Percentiles rank a stretch among this genome's conserved stretches.
Conservation (phyloP, 1,284 basidiomycete genomes). For the Phylloporus sp. region DNA sequence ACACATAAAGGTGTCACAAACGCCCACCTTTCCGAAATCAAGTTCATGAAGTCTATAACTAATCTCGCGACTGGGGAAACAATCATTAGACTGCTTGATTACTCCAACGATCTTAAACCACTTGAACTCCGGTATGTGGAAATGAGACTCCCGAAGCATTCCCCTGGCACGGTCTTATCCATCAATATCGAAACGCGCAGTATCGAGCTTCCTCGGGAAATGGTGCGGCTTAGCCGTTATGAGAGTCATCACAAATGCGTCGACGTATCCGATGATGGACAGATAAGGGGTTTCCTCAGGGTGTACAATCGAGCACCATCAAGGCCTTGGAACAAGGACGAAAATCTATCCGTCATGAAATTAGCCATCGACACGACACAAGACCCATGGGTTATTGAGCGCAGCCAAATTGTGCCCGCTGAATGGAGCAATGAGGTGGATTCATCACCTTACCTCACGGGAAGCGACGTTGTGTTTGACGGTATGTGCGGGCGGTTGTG, state of each 20-base stretch:
- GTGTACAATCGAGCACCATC: not conserved
- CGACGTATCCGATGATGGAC: not conserved
- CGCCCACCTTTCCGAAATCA: not conserved
- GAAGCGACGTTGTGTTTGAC: not conserved
- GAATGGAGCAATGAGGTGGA: not conserved
- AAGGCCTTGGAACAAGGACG: not conserved
- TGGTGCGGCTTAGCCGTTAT: not conserved
- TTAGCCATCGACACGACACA: not conserved
- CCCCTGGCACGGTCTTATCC: not conserved
- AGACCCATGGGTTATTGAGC: not conserved
- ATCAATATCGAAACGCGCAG: too few species aligned
- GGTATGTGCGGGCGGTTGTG: not conserved
- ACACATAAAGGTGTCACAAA: not conserved
- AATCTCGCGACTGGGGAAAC: not conserved
- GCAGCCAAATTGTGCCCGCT: not conserved
- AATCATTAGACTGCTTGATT: not conserved
- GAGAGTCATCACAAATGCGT: not conserved
- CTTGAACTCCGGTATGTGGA: not conserved
- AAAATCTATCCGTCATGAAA: not conserved
- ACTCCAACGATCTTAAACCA: not conserved
- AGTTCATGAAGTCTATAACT: not conserved
- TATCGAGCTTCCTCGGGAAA: not conserved
- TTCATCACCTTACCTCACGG: not conserved
- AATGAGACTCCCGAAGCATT: not conserved
- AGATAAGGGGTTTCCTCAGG: slow-evolving; percentile 1